These are phyloP conservation scores for Tricholoma hemisulphureum DNA, from an alignment of 768 basidiomycete genomes.

Conservation along the genomic window DNA sequence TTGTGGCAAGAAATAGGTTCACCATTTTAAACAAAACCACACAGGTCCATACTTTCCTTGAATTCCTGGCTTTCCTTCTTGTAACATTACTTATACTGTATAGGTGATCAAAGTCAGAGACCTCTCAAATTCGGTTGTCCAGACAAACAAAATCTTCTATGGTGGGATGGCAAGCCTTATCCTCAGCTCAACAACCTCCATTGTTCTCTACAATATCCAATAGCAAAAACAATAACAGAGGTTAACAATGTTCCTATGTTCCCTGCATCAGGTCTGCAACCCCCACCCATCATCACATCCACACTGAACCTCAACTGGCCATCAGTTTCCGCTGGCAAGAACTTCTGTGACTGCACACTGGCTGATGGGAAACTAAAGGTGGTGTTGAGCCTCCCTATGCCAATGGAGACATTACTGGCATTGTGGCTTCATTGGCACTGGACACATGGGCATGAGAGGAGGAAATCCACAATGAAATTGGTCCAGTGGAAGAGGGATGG, in stretches of 20 bases:
- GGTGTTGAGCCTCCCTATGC: too few relatives aligned
- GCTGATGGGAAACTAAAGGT: too few relatives aligned
- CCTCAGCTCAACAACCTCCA: conserved; percentile 79
- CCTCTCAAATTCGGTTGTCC: conserved; percentile 86
- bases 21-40: conserved; percentile 87
- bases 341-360: too few relatives aligned
- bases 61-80: not conserved
- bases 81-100: not conserved
- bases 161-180: conserved; percentile 95
- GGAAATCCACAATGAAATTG: conserved; percentile 66
- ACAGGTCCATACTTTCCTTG: conserved; percentile 57
- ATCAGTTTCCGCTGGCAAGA: too few relatives aligned
- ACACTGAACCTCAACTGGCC: too few relatives aligned
- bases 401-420: too few relatives aligned
- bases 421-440: too few relatives aligned
- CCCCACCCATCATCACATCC: too few relatives aligned
- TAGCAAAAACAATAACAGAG: too few relatives aligned
- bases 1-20: conserved; percentile 95
- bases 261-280: conserved; percentile 64
- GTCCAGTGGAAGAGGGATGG: conserved; percentile 77
- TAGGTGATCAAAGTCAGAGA: conserved; percentile 95
- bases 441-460: too few relatives aligned
- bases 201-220: conserved; percentile 95
- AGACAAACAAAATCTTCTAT: conserved; percentile 97
- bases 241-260: conserved; percentile 74